Evolutionary conservation across 768 basidiomycete species (phyloP), one percentile per base, ranked within the genome.

Genomic region (Tulasnella sp.): DNA sequence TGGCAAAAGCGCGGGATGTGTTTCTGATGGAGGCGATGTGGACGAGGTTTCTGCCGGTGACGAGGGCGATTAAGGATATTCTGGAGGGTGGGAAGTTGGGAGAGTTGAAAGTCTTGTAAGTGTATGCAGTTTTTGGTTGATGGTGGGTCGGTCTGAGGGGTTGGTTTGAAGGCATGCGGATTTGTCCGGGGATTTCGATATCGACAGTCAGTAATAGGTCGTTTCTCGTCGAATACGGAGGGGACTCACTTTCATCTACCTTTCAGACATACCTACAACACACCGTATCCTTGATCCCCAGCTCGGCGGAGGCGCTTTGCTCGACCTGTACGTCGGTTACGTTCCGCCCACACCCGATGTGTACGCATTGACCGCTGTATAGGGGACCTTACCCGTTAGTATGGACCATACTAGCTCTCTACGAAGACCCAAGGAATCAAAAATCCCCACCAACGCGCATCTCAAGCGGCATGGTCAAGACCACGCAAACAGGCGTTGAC

Each of bases 21-120:
- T 93, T 93, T 73, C 79, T 93, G 64, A 92, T 93, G 89, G 91
- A 93, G 69, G 88, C 85, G 0, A 73, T 90, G 69, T 90, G 88
- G 86, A 89, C 88, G 34, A 75, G 85, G 34, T 88, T 87, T 73
- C 82, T 84, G 57, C 84, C 85, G 11, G 74, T 86, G 59, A 71
- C 74, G 8, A 65, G 72, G 15, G 84, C 84, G 59, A 71, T 88
- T 52, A 82, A 83, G 68, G 73, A 74, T 59, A 69, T 86, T 43
- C 74, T 77, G 1, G 79, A 84, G 49, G 73, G 74, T 54, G 83
- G 82, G 4, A 69, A 66, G n/a, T 72, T 89, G 19, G 86, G 86
- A 6, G 70, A 75, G 8, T 82, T 85, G 15, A 71, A 83, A 2
- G 71, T 84, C 5, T 62, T 88, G 41, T 64, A 37, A 11, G 64